These are phyloP conservation scores for Diddensiella santjacobensis DNA, from an alignment of 805 yeast species.

Conservation along the genomic window DNA sequence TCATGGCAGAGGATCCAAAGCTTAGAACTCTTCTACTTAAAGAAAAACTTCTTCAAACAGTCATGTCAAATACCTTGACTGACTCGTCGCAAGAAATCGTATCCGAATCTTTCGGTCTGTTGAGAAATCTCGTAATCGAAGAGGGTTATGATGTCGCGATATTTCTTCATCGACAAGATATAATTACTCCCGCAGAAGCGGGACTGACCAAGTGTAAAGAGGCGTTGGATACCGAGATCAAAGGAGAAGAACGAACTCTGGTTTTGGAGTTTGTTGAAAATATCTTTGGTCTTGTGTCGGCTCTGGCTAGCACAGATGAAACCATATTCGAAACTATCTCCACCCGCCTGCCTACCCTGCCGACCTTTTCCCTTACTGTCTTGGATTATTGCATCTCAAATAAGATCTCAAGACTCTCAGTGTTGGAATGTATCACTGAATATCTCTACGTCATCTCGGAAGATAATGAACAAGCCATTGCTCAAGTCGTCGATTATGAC, in stretches of 20 bases:
- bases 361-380: slow-evolving; percentile 15
- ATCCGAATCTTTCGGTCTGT: slow-evolving; percentile 73
- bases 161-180: slow-evolving; percentile 70
- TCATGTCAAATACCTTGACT: slow-evolving; percentile 60
- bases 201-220: slow-evolving; percentile 41
- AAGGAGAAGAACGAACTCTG: slow-evolving; percentile 42
- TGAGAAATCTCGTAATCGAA: slow-evolving; percentile 76
- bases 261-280: slow-evolving; percentile 71
- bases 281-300: slow-evolving; percentile 61
- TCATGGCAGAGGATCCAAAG: slow-evolving; percentile 63
- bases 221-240: not conserved
- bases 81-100: slow-evolving; percentile 73
- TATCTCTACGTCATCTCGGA: slow-evolving; percentile 32
- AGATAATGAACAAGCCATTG: slow-evolving; percentile 20
- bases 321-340: slow-evolving; percentile 49
- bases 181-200: slow-evolving; percentile 58
- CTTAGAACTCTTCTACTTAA: slow-evolving; percentile 63
- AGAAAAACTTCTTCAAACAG: slow-evolving; percentile 61
- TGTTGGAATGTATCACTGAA: slow-evolving; percentile 28
- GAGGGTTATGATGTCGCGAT: slow-evolving; percentile 83
- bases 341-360: slow-evolving; percentile 24
- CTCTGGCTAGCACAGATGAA: slow-evolving; percentile 60
- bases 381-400: slow-evolving; percentile 8
- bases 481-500: slow-evolving; percentile 10
- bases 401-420: not conserved